Percentiles rank a stretch among this genome's conserved stretches.
Conservation (phyloP, 2,329 filamentous ascomycete genomes). For the Talaromyces pinophilus region DNA sequence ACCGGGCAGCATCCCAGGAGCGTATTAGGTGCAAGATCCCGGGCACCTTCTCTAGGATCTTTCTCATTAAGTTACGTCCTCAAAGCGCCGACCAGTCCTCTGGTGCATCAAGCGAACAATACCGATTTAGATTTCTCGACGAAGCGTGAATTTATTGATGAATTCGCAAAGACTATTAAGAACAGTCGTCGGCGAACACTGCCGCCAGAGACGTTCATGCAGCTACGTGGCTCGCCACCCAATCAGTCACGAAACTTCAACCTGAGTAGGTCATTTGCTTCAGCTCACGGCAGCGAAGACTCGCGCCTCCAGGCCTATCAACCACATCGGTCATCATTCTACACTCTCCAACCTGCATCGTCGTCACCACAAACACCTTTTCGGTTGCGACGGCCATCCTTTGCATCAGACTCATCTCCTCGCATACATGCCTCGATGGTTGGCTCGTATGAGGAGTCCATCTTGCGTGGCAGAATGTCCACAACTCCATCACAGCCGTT, state of each 20-base stretch:
- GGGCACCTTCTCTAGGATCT: slow-evolving; percentile 66
- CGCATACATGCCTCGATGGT: slow-evolving; percentile 93
- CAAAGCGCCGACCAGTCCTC: slow-evolving; percentile 84
- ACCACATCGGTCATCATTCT: slow-evolving; percentile 69
- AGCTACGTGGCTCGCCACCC: slow-evolving; percentile 48
- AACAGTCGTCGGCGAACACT: slow-evolving; percentile 69
- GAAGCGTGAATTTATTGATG: slow-evolving; percentile 55
- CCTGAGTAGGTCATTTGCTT: slow-evolving; percentile 46
- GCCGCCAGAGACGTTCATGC: slow-evolving; percentile 61
- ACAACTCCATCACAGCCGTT: slow-evolving; percentile 90
- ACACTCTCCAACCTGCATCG: slow-evolving; percentile 51
- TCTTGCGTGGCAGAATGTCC: slow-evolving; percentile 92
- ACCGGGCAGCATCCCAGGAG: slow-evolving; percentile 24
- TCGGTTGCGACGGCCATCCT: slow-evolving; percentile 65
- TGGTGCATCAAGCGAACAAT: slow-evolving; percentile 86
- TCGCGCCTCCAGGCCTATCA: slow-evolving; percentile 76
- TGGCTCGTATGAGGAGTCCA: slow-evolving; percentile 96
- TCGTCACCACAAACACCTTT: slow-evolving; percentile 40
- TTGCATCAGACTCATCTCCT: slow-evolving; percentile 72
- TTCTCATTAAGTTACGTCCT: slow-evolving; percentile 78
- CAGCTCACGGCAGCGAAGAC: slow-evolving; percentile 60
- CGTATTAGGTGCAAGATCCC: slow-evolving; percentile 37
- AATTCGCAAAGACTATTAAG: slow-evolving; percentile 50
- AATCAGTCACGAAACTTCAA: slow-evolving; percentile 40
- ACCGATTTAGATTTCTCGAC: slow-evolving; percentile 69